phyloP scores from a whole-genome alignment of 1,284 basidiomycete genomes.

The Schizophyllum amplum region DNA sequence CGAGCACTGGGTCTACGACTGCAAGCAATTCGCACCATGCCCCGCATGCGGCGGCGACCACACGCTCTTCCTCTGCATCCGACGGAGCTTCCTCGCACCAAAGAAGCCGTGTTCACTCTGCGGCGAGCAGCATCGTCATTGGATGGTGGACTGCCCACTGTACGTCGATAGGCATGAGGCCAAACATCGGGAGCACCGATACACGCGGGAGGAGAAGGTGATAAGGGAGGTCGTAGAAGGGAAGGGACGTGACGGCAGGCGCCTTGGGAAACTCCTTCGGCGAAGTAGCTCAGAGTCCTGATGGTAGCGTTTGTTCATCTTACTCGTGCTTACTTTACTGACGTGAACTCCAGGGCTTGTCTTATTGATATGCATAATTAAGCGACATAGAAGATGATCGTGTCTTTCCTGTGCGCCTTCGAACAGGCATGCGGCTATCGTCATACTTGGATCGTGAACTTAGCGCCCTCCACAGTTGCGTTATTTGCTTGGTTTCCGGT shows the following conservation, averaged over 20 bases:
- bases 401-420: no score
- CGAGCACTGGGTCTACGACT: background rate
- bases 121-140: background rate
- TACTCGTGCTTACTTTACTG: no score
- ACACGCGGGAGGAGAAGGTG: constrained; percentile 8
- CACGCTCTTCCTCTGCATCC: background rate
- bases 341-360: no score
- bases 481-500: no score
- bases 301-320: background rate
- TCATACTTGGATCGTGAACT: no score
- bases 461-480: no score
- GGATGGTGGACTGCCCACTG: background rate
- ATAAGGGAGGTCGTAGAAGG: constrained; percentile 10
- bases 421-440: no score
- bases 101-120: background rate
- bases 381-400: no score
- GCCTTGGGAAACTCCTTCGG: background rate
- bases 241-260: background rate
- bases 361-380: no score
- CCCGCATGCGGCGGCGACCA: background rate
- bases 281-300: background rate
- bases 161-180: background rate
- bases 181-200: constrained; percentile 1
- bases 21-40: background rate
- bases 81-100: background rate